A percentile compares a stretch with the other conserved stretches of the same genome.
Conservation (phyloP, 1,284 basidiomycete genomes). For the Tilletiaria anomala region DNA sequence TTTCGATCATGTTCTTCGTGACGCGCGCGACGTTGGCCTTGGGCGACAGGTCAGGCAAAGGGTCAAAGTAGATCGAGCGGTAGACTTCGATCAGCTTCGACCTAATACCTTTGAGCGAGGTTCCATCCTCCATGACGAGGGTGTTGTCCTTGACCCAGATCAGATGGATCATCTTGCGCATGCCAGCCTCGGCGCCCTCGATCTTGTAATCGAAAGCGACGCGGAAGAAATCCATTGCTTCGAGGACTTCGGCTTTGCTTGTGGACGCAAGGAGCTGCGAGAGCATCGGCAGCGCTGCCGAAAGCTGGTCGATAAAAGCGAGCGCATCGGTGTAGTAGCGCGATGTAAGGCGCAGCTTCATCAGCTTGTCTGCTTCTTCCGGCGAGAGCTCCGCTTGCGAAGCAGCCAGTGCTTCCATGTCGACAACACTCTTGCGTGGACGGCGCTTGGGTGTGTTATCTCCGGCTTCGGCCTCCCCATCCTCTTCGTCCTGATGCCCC, state of each 20-base stretch:
- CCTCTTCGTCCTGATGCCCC: constrained; percentile 32
- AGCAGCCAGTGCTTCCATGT: constrained; percentile 4
- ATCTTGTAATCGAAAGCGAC: constrained; percentile 71
- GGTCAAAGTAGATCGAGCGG: constrained; percentile 66
- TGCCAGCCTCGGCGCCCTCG: constrained; percentile 49
- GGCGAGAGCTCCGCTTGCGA: constrained; percentile 6
- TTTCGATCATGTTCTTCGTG: constrained; percentile 80
- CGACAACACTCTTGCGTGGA: constrained; percentile 44
- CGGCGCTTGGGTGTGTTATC: constrained; percentile 35
- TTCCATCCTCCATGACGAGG: constrained; percentile 52
- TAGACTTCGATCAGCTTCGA: constrained; percentile 82
- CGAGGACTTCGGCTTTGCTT: constrained; percentile 82
- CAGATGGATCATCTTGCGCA: constrained; percentile 91
- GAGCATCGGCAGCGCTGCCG: constrained; percentile 60
- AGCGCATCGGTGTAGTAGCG: constrained; percentile 79
- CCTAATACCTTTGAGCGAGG: constrained; percentile 67
- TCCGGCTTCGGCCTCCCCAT: constrained; percentile 40
- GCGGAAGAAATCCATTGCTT: constrained; percentile 88
- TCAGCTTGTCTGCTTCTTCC: constrained; percentile 41
- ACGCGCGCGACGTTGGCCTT: constrained; percentile 85
- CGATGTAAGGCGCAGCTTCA: constrained; percentile 62
- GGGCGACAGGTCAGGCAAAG: constrained; percentile 46
- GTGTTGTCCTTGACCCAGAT: constrained; percentile 94
- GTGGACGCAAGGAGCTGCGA: constrained; percentile 71
- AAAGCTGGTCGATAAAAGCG: constrained; percentile 68